Conservation (phyloP, 345 rosid genomes). For the Populus ilicifolia region DNA sequence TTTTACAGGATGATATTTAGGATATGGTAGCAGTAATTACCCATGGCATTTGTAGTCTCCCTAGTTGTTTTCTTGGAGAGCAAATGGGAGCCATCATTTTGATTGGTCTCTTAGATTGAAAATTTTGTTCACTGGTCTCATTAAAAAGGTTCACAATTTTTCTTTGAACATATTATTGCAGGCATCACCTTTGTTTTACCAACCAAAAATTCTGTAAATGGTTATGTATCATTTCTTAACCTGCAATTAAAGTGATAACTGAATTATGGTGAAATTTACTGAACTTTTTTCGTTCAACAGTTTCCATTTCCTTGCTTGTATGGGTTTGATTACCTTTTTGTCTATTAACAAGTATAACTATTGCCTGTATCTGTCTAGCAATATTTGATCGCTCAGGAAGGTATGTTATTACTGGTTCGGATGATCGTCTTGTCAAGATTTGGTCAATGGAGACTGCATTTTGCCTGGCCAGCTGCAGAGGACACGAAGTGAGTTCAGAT, state of each 20-base stretch:
- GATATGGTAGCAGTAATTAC: background rate
- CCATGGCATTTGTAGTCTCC: background rate
- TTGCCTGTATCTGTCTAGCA: conserved; percentile 53
- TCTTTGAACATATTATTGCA: background rate
- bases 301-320: background rate
- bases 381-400: conserved; percentile 92
- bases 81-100: background rate
- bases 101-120: background rate
- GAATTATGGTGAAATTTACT: too few relatives aligned
- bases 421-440: conserved; percentile 96
- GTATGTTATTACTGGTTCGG: conserved; percentile 94
- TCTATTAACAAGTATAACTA: background rate
- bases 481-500: conserved; percentile 82
- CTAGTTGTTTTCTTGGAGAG: background rate
- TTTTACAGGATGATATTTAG: background rate
- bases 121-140: background rate
- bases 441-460: conserved; percentile 99
- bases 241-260: background rate
- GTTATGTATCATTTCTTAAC: background rate
- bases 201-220: background rate
- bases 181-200: background rate
- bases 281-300: background rate
- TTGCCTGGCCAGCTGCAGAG: conserved; percentile 97
- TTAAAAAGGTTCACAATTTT: background rate
- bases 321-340: conserved; percentile 6